Percentiles rank a stretch among this genome's conserved stretches.
Evolutionary conservation across 2,329 filamentous ascomycete species (phyloP).

Genomic region (Alternaria conjuncta): DNA sequence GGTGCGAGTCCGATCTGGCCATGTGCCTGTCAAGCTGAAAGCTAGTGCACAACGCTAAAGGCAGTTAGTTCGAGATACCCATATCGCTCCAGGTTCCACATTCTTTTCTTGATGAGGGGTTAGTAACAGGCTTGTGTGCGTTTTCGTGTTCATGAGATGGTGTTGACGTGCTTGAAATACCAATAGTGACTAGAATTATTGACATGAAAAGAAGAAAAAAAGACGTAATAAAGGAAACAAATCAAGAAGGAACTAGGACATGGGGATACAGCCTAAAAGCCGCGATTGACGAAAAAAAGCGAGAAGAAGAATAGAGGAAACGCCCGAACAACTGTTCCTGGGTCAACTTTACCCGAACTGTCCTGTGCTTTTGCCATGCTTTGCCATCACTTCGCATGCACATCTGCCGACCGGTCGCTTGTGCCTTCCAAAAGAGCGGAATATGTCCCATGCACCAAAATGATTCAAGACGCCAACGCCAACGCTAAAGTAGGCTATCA

Average conservation of each 20-base stretch:
- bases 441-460: background rate
- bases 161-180: background rate
- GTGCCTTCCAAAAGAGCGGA: background rate
- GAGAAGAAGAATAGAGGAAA: background rate
- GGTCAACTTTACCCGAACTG: background rate
- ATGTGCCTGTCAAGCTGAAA: background rate
- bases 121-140: background rate
- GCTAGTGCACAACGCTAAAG: background rate
- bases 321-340: background rate
- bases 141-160: background rate
- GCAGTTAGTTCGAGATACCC: background rate
- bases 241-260: background rate
- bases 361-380: background rate
- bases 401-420: background rate
- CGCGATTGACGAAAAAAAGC: background rate
- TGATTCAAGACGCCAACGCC: conserved; percentile 14
- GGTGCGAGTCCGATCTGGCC: background rate
- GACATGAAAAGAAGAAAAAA: background rate
- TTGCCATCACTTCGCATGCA: background rate
- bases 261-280: background rate
- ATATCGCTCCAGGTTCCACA: background rate
- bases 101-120: background rate
- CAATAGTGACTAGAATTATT: background rate
- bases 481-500: conserved; percentile 21
- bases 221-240: background rate